phyloP scores from a whole-genome alignment of 2,329 filamentous ascomycete genomes.

The Phyllosticta citrichinensis region DNA sequence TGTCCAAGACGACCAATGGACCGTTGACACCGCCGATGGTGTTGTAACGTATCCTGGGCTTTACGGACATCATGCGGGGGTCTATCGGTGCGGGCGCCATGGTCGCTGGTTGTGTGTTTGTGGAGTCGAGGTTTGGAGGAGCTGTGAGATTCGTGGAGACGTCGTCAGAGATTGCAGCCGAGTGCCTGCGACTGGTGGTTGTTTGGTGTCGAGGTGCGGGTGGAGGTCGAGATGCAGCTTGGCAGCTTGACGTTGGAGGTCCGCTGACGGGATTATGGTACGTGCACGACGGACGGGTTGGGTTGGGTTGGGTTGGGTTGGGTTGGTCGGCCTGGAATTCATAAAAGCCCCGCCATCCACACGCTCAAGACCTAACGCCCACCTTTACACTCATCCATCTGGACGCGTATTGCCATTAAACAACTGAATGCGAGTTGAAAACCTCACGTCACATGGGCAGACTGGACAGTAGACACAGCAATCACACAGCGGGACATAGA shows the following conservation, averaged over 20 bases:
- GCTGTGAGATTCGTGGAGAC: neutral
- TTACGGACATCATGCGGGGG: slow-evolving; percentile 46
- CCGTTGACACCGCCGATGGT: slow-evolving; percentile 97
- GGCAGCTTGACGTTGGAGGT: slow-evolving; percentile 11
- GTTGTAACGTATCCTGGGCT: slow-evolving; percentile 83
- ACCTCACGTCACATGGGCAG: too few relatives aligned
- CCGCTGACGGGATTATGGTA: slow-evolving; percentile 2
- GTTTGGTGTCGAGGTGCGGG: slow-evolving; percentile 6
- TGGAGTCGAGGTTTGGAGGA: slow-evolving; percentile 3
- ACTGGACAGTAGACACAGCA: neutral
- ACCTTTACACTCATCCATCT: neutral
- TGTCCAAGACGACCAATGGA: slow-evolving; percentile 92
- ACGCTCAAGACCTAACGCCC: neutral
- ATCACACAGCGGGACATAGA: neutral
- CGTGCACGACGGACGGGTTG: slow-evolving; percentile 1
- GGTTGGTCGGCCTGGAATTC: slow-evolving; percentile 3
- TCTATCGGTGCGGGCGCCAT: slow-evolving; percentile 31
- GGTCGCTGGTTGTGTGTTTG: slow-evolving; percentile 11
- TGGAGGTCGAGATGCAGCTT: slow-evolving; percentile 7
- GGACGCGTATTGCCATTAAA: too few relatives aligned
- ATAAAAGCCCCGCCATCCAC: slow-evolving; percentile 2
- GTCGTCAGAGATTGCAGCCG: neutral
- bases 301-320: neutral
- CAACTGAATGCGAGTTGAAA: too few relatives aligned
- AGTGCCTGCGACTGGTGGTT: slow-evolving; percentile 5